Evolutionary conservation across 2,329 filamentous ascomycete species (phyloP).

Genomic region (Fusarium concolor): DNA sequence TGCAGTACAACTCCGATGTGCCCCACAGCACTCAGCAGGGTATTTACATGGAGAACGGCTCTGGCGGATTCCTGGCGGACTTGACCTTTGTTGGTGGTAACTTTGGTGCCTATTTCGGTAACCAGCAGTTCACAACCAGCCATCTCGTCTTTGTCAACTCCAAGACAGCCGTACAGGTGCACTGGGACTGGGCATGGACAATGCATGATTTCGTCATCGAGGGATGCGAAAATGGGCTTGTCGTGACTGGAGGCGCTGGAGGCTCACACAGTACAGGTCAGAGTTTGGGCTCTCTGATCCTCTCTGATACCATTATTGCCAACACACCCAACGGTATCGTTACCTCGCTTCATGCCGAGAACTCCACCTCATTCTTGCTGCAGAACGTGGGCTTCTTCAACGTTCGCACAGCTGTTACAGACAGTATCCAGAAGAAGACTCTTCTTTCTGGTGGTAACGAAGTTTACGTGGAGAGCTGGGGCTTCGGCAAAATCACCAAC

Average conservation of each 20-base stretch:
- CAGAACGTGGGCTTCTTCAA: constrained; percentile 26
- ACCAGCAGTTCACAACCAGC: constrained; percentile 76
- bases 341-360: constrained; percentile 17
- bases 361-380: constrained; percentile 27
- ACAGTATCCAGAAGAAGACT: constrained; percentile 8
- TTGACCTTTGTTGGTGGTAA: constrained; percentile 71
- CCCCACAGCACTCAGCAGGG: constrained; percentile 40
- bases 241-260: constrained; percentile 29
- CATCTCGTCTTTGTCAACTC: constrained; percentile 66
- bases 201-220: constrained; percentile 66
- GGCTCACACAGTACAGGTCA: constrained; percentile 21
- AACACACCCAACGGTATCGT: constrained; percentile 16
- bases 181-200: constrained; percentile 79
- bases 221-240: constrained; percentile 71
- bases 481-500: constrained; percentile 11
- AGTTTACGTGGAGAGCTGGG: constrained; percentile 18
- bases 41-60: constrained; percentile 50
- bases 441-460: constrained; percentile 13
- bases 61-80: constrained; percentile 62
- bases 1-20: constrained; percentile 44
- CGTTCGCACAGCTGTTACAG: constrained; percentile 3
- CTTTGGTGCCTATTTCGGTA: constrained; percentile 63
- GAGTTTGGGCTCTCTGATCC: constrained; percentile 25
- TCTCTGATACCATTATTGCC: constrained; percentile 20
- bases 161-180: constrained; percentile 74